A percentile compares a stretch with the other conserved stretches of the same genome.
phyloP scores from a whole-genome alignment of 257 asterid genomes.

The Salvia splendens region DNA sequence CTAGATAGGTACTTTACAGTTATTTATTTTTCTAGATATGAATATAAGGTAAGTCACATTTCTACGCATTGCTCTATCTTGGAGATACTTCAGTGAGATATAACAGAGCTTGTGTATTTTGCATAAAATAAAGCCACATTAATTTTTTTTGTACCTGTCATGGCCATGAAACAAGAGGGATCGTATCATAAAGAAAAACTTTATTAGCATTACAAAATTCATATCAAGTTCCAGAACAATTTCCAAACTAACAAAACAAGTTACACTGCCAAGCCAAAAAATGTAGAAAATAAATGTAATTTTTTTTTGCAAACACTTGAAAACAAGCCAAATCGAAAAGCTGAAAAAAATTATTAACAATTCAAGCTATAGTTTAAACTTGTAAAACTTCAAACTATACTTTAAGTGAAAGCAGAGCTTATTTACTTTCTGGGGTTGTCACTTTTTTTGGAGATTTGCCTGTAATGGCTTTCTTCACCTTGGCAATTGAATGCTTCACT shows the following conservation, averaged over 20 bases:
- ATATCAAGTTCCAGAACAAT: conserved; percentile 16
- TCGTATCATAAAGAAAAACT: not conserved
- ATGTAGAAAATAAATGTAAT: not conserved
- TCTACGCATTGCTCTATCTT: too few species aligned
- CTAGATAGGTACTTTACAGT: too few species aligned
- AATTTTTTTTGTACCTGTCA: not conserved
- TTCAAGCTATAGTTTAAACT: conserved; percentile 17
- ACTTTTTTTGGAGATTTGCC: conserved; percentile 64
- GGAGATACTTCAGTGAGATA: too few species aligned
- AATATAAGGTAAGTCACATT: too few species aligned
- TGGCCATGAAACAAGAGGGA: conserved; percentile 11
- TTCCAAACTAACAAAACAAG: conserved; percentile 23
- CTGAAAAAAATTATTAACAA: not conserved
- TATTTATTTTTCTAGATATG: too few species aligned
- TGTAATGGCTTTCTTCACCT: conserved; percentile 83
- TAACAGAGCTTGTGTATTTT: too few species aligned
- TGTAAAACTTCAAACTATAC: conserved; percentile 24
- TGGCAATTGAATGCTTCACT: conserved; percentile 86
- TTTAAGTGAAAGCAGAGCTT: not conserved
- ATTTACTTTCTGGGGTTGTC: conserved; percentile 3
- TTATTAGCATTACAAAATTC: conserved; percentile 29
- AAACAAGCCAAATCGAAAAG: not conserved
- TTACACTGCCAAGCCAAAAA: conserved; percentile 8
- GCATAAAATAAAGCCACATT: too few species aligned
- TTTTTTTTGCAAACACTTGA: conserved; percentile 4